Evolutionary conservation across 2,329 filamentous ascomycete species (phyloP), one percentile per base, ranked within the genome.

Genomic region (Sclerotinia glacialis): DNA sequence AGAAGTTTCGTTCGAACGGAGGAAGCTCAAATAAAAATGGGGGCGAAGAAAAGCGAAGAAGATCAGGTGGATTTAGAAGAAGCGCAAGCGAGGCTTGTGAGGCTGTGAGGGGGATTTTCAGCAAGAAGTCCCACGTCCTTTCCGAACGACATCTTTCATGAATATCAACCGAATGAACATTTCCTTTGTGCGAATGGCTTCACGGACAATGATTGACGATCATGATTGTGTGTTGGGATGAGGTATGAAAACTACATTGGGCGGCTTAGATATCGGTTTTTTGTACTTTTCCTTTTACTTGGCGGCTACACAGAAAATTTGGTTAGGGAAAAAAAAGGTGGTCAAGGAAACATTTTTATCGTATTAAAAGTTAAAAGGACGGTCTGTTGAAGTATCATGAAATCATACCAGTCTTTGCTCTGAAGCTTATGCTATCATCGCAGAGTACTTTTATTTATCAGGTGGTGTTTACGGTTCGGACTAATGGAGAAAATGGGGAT

Each of bases 31-130:
- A 31, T 5, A 58, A 64, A 23, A 34, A 23, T 58, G 50, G n/a
- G 2, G 16, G 50, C 5, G 42, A 53, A 23, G 64, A 66, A 44
- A 66, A 54, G n/a, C 26, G 34, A 2, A 61, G 44, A 42, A 61
- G 64, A 61, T 44, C 55, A n/a, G 37, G 64, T 5, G 55, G 47
- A 31, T 66, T 66, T 18, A 50, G 55, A 21, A 52, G 64, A 31
- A 66, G 64, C 14, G 64, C 64, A 40, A 66, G 64, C n/a, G 60
- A 63, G 16, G 60, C 60, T 26, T 63, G 60, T 31, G 64, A 66
- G 18, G 64, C 55, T 23, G 21, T 54, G 5, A 66, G 47, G 7
- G 64, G 64, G 3, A 60, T 66, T 12, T 66, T 66, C 44, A 54
- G 64, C 11, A 66, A 66, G 26, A 66, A 46, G n/a, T 47, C 55